Percentiles rank a stretch among this genome's conserved stretches.
These are phyloP conservation scores for Furculomyces boomerangus DNA, from an alignment of 371 early-diverging fungal genomes.

Conservation along the genomic window DNA sequence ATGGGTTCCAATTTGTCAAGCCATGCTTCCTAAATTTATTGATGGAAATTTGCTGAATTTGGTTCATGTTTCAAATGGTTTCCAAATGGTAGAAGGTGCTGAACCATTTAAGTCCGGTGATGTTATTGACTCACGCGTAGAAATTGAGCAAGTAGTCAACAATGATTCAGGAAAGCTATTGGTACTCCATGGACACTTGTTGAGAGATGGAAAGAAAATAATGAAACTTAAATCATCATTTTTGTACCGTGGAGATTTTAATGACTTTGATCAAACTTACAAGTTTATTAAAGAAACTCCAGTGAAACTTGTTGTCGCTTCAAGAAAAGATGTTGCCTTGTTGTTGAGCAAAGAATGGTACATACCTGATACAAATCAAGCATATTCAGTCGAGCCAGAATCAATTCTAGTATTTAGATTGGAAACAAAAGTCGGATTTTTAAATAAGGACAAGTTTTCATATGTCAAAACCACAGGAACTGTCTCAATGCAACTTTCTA, in stretches of 20 bases:
- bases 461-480: conserved; percentile 59
- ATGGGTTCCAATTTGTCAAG: conserved; percentile 85
- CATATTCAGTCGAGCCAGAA: conserved; percentile 46
- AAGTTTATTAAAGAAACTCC: conserved; percentile 44
- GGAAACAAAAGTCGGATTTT: conserved; percentile 58
- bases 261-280: conserved; percentile 35
- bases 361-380: conserved; percentile 47
- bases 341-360: conserved; percentile 84
- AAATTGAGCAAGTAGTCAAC: conserved; percentile 23
- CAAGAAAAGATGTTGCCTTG: conserved; percentile 56
- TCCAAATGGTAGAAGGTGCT: conserved; percentile 63
- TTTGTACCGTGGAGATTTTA: conserved; percentile 88
- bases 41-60: conserved; percentile 83
- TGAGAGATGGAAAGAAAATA: conserved; percentile 22
- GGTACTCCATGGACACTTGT: conserved; percentile 57
- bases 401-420: conserved; percentile 58
- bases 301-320: conserved; percentile 50
- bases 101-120: conserved; percentile 72
- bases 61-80: conserved; percentile 87
- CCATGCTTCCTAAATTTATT: conserved; percentile 84
- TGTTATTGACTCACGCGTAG: conserved; percentile 50
- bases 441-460: conserved; percentile 43
- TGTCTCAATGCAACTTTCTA: conserved; percentile 61
- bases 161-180: conserved; percentile 67
- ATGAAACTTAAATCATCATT: conserved; percentile 37